Evolutionary conservation across 2,329 filamentous ascomycete genomes (phyloP).

Genomic region (Emericellopsis atlantica): DNA sequence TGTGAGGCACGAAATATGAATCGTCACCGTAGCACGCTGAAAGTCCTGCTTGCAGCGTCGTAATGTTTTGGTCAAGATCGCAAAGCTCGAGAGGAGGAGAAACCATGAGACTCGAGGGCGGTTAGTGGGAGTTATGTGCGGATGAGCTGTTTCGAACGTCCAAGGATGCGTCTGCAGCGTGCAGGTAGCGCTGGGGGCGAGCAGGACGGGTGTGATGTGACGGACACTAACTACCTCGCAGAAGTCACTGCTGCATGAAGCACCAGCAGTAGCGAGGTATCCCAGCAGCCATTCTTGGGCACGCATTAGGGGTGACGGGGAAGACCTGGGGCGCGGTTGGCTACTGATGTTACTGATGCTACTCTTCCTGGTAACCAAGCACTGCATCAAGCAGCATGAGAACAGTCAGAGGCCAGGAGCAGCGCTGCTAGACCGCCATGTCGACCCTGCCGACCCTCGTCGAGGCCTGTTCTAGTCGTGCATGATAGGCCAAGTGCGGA

Average conservation of each 20-base stretch:
- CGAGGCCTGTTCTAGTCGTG: no score
- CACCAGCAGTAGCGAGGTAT: not conserved
- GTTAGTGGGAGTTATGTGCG: conserved; percentile 36
- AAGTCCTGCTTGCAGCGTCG: conserved; percentile 13
- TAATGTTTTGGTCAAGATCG: conserved; percentile 19
- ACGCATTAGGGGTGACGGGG: not conserved
- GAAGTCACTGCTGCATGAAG: conserved; percentile 1
- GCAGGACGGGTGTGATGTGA: conserved; percentile 2
- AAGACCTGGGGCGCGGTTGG: no score
- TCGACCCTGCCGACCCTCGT: no score
- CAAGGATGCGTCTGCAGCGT: not conserved
- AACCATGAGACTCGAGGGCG: conserved; percentile 24
- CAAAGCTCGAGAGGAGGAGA: conserved; percentile 25
- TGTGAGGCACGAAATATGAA: conserved; percentile 11
- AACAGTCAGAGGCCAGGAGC: no score
- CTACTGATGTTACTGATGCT: no score
- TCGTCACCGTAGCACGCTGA: no score
- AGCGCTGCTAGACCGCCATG: not conserved
- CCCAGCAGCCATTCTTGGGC: conserved; percentile 1
- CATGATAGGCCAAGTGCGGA: no score
- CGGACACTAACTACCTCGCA: not conserved
- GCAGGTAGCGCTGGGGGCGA: no score
- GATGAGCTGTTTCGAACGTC: not conserved
- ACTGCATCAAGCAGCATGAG: no score
- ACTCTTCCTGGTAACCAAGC: no score